Base-by-base conservation (phyloP, 108 stramenopile species). In the Craspedostauros australis region DNA sequence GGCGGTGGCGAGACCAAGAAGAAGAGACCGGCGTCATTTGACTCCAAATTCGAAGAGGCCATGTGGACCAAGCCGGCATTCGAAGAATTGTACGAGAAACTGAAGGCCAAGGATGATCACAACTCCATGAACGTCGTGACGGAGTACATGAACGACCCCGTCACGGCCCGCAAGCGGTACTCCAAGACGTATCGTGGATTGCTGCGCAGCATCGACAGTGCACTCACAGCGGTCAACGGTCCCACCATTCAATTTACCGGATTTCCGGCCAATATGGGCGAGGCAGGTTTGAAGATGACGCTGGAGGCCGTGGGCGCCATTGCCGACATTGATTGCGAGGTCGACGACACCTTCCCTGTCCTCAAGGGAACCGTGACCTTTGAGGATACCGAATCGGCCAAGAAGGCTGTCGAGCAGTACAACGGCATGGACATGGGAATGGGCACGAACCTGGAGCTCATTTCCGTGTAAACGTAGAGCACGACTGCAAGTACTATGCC, bases 381-480 rank as follows among this genome's bases (percentile, higher is more conserved):
- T 64, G 84, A 66, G 29, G 82, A 80, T 45, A 69, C 86, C 40
- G 91, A 92, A 55, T 58, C 66, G 24, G 91, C 91, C 5, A 87
- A 92, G 71, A 71, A 69, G 18, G 84, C 82, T 7, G 82, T 88
- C 33, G 84, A 67, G 20, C 84, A 86, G 60, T 92, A 92, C 63
- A 79, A 92, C 55, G 91, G 91, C 24, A 92, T 87, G 86, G 82
- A 91, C 31, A 91, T 92, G 91, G 91, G 86, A 39, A 83, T 86
- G 84, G 82, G 88, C 52, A 69, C 79, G 21, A 64, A 42, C 19
- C 52, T 88, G 32, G 77, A 84, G 48, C 63, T 88, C 52, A 29
- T 57, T 5, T 82, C 84, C 33, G 64, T 76, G 30, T 78, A 66
- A 68, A 25, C 20, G 7, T 19, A 36, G 14, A 36, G 34, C 14